Conservation (phyloP, 225 moss, liverwort and hornwort species). For the Climacium dendroides region DNA sequence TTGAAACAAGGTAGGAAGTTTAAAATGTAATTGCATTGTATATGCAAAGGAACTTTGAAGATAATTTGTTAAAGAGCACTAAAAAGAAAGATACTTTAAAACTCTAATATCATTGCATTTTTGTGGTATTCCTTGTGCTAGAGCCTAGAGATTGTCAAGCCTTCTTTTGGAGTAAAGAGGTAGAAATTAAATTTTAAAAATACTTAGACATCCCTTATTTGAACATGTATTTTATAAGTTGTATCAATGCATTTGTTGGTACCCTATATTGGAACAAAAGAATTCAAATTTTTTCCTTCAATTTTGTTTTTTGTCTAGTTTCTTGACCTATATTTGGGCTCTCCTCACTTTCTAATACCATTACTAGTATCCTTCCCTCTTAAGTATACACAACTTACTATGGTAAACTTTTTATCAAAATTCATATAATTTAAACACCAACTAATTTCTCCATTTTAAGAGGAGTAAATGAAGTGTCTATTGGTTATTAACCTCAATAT, state of each 20-base stretch:
- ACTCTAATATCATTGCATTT: background rate
- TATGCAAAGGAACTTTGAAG: background rate
- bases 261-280: fast-evolving
- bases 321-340: background rate
- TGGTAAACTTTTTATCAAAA: background rate
- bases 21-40: background rate
- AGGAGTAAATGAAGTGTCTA: fast-evolving
- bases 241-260: background rate
- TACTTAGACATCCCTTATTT: background rate
- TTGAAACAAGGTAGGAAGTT: background rate
- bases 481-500: too few relatives aligned
- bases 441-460: background rate
- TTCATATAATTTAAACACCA: background rate
- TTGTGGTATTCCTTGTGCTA: fast-evolving
- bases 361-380: background rate
- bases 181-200: background rate
- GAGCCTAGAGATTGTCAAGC: background rate
- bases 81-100: background rate
- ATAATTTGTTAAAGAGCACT: background rate
- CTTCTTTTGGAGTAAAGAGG: fast-evolving
- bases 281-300: background rate
- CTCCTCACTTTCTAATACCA: background rate
- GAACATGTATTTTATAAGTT: background rate
- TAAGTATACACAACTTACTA: background rate
- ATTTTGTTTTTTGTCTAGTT: background rate